Evolutionary conservation across 2,329 filamentous ascomycete genomes (phyloP), one percentile per base, ranked within the genome.

Genomic region (Furcasterigmium sp.): DNA sequence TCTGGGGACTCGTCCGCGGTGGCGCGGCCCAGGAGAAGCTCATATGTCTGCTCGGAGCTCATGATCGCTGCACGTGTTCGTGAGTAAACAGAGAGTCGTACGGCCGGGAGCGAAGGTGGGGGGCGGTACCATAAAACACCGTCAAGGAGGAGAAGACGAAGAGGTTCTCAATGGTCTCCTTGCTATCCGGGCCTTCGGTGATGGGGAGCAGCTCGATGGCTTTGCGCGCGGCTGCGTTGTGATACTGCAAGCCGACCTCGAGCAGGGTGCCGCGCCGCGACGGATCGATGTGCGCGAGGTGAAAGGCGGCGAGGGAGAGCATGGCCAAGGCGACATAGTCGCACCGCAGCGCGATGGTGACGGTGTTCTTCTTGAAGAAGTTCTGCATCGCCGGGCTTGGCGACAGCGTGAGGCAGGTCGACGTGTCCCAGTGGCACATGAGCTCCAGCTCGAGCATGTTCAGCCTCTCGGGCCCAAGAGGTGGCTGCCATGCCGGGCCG

Each of bases 91-190:
- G n/a, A n/a, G n/a, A n/a, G n/a, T n/a, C n/a, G 34, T 10, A 18
- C 17, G 19, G 14, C 8, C 18, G 14, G 21, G 18, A 8, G 35
- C 14, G 18, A 14, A 14, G 35, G 14, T 21, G 2, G 8, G 6
- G 10, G n/a, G 21, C 28, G 23, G n/a, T 9, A 39, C 37, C 37
- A 17, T 29, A 14, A 13, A 28, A 40, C 4, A 32, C n/a, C 14
- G 38, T 40, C 38, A 40, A 30, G 11, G 19, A 20, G 3, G 38
- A 40, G 26, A 40, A 40, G 11, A 32, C 20, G 29, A 40, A 40
- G 18, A 40, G 26, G 4, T 40, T 32, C 26, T 40, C 38, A n/a
- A 38, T 38, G 5, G 15, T 26, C 36, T 26, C 36, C 36, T 38
- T 21, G 21, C 21, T 38, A n/a, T 21, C 36, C 14, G 36, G 36